These are phyloP conservation scores for Dactylorhiza incarnata DNA, from an alignment of 106 monocot species.

Conservation along the genomic window DNA sequence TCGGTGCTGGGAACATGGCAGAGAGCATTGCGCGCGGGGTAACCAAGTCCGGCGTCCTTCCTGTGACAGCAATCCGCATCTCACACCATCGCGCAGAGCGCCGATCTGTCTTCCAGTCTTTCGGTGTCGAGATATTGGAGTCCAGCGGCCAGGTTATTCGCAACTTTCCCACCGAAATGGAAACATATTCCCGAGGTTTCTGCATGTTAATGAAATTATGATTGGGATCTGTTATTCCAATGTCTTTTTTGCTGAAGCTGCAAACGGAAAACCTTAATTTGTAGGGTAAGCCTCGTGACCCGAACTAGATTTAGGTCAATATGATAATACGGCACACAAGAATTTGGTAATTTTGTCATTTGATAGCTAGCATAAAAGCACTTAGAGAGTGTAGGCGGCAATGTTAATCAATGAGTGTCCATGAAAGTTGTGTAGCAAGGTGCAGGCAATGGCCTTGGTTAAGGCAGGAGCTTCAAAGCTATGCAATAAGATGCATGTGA, in stretches of 20 bases:
- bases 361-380: too few species aligned
- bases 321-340: neutral
- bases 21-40: slow-evolving; percentile 90
- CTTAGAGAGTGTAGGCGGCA: too few species aligned
- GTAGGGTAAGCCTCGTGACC: neutral
- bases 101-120: slow-evolving; percentile 40
- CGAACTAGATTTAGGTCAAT: neutral
- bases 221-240: neutral
- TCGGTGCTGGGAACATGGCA: slow-evolving; percentile 91
- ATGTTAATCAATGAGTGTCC: too few species aligned
- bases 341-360: too few species aligned
- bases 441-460: too few species aligned
- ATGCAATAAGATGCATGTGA: too few species aligned
- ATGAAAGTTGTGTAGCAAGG: too few species aligned
- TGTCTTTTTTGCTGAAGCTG: neutral
- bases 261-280: neutral
- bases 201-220: neutral
- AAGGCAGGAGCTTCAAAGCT: too few species aligned
- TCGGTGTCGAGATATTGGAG: slow-evolving; percentile 52
- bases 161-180: neutral
- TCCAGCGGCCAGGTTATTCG: slow-evolving; percentile 44
- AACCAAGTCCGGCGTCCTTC: slow-evolving; percentile 54
- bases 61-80: slow-evolving; percentile 55
- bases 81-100: slow-evolving; percentile 42
- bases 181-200: neutral